Conservation (phyloP, 169 alveolate genomes). For the Plasmodium inui region DNA sequence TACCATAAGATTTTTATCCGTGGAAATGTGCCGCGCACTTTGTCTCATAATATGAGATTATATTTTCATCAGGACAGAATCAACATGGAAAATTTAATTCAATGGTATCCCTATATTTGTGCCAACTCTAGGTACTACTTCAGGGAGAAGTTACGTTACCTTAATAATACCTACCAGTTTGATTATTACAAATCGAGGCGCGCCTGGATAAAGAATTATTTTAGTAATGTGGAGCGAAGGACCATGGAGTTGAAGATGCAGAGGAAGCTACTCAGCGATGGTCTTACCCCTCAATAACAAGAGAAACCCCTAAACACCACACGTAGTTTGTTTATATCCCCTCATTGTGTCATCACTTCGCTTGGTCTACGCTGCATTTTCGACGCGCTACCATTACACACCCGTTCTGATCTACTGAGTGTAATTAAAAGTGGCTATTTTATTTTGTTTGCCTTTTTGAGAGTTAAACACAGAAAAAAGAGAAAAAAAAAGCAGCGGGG, state of each 20-base stretch:
- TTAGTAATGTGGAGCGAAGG: conserved; percentile 26
- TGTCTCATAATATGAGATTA: conserved; percentile 84
- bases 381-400: background rate
- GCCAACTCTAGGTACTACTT: conserved; percentile 82
- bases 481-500: background rate
- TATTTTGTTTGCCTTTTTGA: background rate
- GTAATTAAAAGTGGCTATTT: background rate
- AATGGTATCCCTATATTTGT: conserved; percentile 87
- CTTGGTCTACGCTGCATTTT: background rate
- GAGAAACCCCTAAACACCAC: background rate
- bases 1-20: conserved; percentile 85
- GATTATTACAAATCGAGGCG: conserved; percentile 51
- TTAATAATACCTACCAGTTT: conserved; percentile 24
- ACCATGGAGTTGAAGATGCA: conserved; percentile 28
- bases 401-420: background rate
- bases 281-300: background rate
- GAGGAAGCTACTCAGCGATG: background rate
- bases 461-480: background rate
- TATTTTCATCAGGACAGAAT: conserved; percentile 81
- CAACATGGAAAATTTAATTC: conserved; percentile 76
- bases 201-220: conserved; percentile 47
- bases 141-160: conserved; percentile 74
- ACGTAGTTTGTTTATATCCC: background rate
- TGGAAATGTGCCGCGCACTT: conserved; percentile 85
- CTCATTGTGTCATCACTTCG: no score